Evolutionary conservation across 257 asterid genomes (phyloP).

Genomic region (Dorcoceras hygrometricum): DNA sequence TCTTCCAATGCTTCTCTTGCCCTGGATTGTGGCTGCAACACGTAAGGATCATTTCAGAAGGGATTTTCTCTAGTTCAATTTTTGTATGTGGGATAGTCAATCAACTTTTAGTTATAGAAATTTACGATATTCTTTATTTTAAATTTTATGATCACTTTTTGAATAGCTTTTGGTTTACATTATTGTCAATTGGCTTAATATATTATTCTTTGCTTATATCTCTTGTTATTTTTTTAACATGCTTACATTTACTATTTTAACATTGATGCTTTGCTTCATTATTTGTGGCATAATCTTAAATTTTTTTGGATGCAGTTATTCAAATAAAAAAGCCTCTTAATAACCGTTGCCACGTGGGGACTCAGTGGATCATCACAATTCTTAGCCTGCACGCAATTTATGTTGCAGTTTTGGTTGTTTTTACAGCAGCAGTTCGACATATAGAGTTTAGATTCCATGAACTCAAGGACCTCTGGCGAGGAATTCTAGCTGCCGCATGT

Average conservation of each 20-base stretch:
- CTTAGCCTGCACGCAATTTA: slow-evolving; percentile 62
- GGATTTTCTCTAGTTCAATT: slow-evolving; percentile 21
- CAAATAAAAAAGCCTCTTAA: slow-evolving; percentile 64
- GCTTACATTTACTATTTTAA: slow-evolving; percentile 4
- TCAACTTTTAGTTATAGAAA: neutral
- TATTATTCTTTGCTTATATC: neutral
- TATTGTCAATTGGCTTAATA: neutral
- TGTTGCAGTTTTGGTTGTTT: slow-evolving; percentile 63
- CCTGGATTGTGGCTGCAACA: slow-evolving; percentile 66
- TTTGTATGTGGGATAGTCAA: slow-evolving; percentile 6
- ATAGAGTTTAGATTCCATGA: slow-evolving; percentile 80
- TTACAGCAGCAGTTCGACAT: slow-evolving; percentile 70
- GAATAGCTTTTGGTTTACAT: slow-evolving; percentile 1
- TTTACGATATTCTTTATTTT: neutral
- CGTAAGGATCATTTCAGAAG: slow-evolving; percentile 40
- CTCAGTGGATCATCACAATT: slow-evolving; percentile 61
- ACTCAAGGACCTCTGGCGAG: slow-evolving; percentile 87
- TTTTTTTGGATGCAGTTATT: slow-evolving; percentile 47
- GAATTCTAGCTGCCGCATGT: slow-evolving; percentile 58
- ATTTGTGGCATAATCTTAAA: neutral
- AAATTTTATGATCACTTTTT: slow-evolving; percentile 1
- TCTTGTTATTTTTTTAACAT: neutral
- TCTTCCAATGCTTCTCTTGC: slow-evolving; percentile 64
- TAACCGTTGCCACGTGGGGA: slow-evolving; percentile 73
- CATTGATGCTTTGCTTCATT: neutral